Base-by-base conservation (phyloP, 1,284 basidiomycete genomes). In the Boletus albobrunnescens region DNA sequence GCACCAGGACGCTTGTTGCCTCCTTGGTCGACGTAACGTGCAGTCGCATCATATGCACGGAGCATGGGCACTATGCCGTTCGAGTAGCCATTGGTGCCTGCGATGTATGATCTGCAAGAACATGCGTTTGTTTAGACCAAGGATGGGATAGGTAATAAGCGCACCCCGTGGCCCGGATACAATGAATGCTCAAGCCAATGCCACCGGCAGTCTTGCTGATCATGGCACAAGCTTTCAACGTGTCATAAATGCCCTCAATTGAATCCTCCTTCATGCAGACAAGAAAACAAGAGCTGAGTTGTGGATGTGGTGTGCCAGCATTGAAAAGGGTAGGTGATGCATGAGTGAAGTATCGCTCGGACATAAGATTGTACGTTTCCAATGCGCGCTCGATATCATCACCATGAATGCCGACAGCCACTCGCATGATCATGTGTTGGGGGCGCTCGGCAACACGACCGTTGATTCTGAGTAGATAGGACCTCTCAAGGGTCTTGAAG, bases 41-140 rank as follows among this genome's bases (percentile, higher is more conserved):
- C 96, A 6, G 96, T 99, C 12, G 96, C 94, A 65, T 99, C 96
- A 70, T 88, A 99, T 0, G 93, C 95, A 51, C 96, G 91, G 41
- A 99, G 86, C 96, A 99, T 99, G 28, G 96, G 96, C 1, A 99
- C 92, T 62, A 99, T 98, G 55, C 96, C 96, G 64, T 99, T 99
- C 10, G 93, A 97, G 70, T 95, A 94, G 5, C 96, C 95, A 69
- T 97, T 97, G 42, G 94, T 98, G 30, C 94, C 92, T 7, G 91
- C 89, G 53, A 94, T 94, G 67, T 91, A 91, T 1, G 87, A 87
- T 9, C 87, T 87, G 48, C 44, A 10, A 51, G 22, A 47, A 33
- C 40, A 53, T 48, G 3, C 36, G 44, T 37, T 40, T 24, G 26
- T 11, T 40, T 32, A 37, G 35, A 31, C 26, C 4, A 37, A 55